Evolutionary conservation across 345 rosid genomes (phyloP).

Genomic region (Ceriops decandra): DNA sequence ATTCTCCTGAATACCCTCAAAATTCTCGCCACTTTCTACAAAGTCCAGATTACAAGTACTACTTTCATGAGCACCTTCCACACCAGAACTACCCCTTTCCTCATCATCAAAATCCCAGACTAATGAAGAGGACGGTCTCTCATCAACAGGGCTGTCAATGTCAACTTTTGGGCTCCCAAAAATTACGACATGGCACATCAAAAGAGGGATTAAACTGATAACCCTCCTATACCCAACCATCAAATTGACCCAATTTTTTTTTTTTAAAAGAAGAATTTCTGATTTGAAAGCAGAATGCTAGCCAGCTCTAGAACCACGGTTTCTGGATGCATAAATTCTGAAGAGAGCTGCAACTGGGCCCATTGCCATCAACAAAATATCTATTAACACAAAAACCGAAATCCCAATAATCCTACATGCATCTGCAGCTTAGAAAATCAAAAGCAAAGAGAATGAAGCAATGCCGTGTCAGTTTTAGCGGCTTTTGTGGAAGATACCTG

Average conservation of each 20-base stretch:
- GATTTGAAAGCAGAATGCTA: constrained; percentile 17
- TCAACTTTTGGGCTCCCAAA: constrained; percentile 17
- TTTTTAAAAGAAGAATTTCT: constrained; percentile 26
- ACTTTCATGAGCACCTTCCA: constrained; percentile 18
- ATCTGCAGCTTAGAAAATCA: neutral
- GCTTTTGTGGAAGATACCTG: neutral
- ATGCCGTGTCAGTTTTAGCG: too few species aligned
- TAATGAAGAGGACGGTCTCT: constrained; percentile 36
- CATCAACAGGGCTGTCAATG: constrained; percentile 18
- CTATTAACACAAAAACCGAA: neutral
- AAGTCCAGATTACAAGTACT: neutral
- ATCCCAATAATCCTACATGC: neutral
- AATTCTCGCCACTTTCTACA: too few species aligned
- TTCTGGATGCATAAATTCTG: constrained; percentile 37
- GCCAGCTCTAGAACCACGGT: constrained; percentile 29
- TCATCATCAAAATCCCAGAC: constrained; percentile 22
- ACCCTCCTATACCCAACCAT: constrained; percentile 23
- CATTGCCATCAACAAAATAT: constrained; percentile 41
- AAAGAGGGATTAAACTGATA: constrained; percentile 18
- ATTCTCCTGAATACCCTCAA: too few species aligned
- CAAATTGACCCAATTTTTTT: neutral
- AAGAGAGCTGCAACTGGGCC: constrained; percentile 43
- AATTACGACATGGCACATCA: constrained; percentile 25
- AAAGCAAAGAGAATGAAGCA: neutral
- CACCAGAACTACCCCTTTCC: constrained; percentile 4